These are phyloP conservation scores for Fusarium palustre DNA, from an alignment of 2,329 filamentous ascomycete genomes.

Conservation along the genomic window DNA sequence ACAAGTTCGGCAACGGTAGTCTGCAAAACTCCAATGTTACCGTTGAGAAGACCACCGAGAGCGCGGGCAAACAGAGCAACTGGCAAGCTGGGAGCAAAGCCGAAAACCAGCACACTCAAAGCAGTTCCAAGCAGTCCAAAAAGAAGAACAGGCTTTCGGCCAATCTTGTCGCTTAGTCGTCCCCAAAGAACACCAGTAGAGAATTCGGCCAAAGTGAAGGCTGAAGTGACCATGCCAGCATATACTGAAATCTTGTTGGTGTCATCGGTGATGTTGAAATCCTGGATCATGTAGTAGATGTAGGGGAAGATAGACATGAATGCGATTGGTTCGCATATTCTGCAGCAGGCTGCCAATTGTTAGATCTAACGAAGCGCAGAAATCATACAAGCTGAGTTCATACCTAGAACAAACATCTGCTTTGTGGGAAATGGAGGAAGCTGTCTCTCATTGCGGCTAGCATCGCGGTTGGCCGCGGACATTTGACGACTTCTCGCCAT, in stretches of 20 bases:
- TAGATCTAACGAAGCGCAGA: constrained; percentile 20
- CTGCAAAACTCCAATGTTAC: constrained; percentile 95
- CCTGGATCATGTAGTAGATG: constrained; percentile 96
- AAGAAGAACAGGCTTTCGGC: constrained; percentile 91
- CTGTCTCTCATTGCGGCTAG: constrained; percentile 39
- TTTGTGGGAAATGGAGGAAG: constrained; percentile 54
- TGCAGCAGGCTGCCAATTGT: constrained; percentile 76
- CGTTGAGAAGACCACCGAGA: constrained; percentile 90
- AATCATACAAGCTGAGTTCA: background rate
- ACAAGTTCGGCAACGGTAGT: constrained; percentile 96
- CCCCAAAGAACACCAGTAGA: constrained; percentile 94
- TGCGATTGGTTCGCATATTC: constrained; percentile 97
- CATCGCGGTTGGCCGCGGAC: constrained; percentile 41
- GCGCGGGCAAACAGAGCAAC: constrained; percentile 89
- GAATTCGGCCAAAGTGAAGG: constrained; percentile 96
- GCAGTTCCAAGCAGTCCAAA: constrained; percentile 92
- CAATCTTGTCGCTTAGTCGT: constrained; percentile 88
- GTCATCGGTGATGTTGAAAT: constrained; percentile 86
- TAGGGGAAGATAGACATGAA: constrained; percentile 99
- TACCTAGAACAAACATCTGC: constrained; percentile 67
- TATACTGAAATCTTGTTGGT: constrained; percentile 87
- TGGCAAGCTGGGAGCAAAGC: constrained; percentile 84
- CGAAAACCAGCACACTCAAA: constrained; percentile 91
- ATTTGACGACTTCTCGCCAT: constrained; percentile 49
- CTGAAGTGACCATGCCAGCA: constrained; percentile 94